These are phyloP conservation scores for Xerocomus nothofagi DNA, from an alignment of 1,284 basidiomycete species.

Conservation along the genomic window DNA sequence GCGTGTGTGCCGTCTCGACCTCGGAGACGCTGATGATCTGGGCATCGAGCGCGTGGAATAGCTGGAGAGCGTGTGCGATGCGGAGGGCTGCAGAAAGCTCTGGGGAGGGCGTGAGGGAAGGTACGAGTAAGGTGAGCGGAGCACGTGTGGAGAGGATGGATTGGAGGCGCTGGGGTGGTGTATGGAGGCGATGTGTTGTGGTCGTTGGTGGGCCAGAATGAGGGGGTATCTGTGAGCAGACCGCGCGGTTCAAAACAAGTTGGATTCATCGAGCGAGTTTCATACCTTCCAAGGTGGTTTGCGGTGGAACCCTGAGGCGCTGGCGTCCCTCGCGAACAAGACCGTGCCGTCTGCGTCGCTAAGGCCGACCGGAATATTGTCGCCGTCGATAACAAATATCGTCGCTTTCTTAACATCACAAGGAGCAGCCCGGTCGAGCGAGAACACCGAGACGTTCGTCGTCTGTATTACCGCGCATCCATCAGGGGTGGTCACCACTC, in stretches of 20 bases:
- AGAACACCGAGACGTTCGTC: constrained; percentile 29
- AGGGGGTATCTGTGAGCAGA: constrained; percentile 7
- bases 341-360: neutral
- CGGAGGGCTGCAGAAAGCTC: constrained; percentile 50
- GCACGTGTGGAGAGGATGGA: constrained; percentile 55
- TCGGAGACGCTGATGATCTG: constrained; percentile 54
- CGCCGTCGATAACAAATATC: constrained; percentile 15
- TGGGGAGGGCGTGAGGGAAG: constrained; percentile 41
- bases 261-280: neutral
- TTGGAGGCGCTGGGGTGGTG: constrained; percentile 51
- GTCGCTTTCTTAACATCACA: neutral
- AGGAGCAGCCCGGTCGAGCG: constrained; percentile 9
- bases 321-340: constrained; percentile 15
- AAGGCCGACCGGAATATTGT: constrained; percentile 2
- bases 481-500: constrained; percentile 8
- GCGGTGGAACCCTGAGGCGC: neutral
- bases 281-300: constrained; percentile 28
- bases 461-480: constrained; percentile 17
- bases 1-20: constrained; percentile 2
- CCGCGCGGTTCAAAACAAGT: neutral
- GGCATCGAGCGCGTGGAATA: constrained; percentile 70
- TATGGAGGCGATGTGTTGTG: neutral
- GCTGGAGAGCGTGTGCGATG: constrained; percentile 64
- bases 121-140: constrained; percentile 57
- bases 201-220: neutral